Evolutionary conservation across 2,329 filamentous ascomycete genomes (phyloP).

Genomic region (Thielaviopsis euricoi): DNA sequence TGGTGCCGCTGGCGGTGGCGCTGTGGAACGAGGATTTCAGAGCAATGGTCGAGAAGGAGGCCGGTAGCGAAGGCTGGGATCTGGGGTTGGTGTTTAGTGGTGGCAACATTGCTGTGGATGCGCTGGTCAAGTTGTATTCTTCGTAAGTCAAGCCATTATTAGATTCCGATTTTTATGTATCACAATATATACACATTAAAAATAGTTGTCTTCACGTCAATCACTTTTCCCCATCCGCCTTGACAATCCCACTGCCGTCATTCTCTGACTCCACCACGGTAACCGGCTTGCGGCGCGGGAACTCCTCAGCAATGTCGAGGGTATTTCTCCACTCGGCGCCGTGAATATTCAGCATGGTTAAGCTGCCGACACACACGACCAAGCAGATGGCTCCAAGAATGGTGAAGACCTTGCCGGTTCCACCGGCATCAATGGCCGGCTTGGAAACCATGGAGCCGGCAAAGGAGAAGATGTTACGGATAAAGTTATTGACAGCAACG

Average conservation of each 20-base stretch:
- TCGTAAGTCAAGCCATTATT: neutral
- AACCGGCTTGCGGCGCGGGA: constrained; percentile 2
- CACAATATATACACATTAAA: neutral
- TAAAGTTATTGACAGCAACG: constrained; percentile 68
- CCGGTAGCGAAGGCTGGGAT: constrained; percentile 58
- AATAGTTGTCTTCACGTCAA: neutral
- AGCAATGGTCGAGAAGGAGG: constrained; percentile 50
- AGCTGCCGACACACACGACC: constrained; percentile 36
- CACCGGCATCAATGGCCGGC: constrained; percentile 53
- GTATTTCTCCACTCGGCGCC: constrained; percentile 44
- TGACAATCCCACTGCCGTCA: neutral
- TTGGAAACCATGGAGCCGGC: constrained; percentile 53
- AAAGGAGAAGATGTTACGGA: constrained; percentile 62
- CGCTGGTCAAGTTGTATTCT: constrained; percentile 33
- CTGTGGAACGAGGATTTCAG: constrained; percentile 79
- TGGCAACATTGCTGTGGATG: constrained; percentile 41
- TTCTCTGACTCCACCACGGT: neutral
- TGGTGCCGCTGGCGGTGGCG: constrained; percentile 67
- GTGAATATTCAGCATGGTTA: constrained; percentile 44
- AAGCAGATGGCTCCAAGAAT: constrained; percentile 35
- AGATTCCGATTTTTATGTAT: neutral
- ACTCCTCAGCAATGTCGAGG: constrained; percentile 34
- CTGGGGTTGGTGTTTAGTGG: constrained; percentile 43
- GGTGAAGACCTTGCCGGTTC: constrained; percentile 63
- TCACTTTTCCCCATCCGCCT: neutral